Evolutionary conservation across 768 basidiomycete species (phyloP).

Genomic region (Suillus clintonianus): DNA sequence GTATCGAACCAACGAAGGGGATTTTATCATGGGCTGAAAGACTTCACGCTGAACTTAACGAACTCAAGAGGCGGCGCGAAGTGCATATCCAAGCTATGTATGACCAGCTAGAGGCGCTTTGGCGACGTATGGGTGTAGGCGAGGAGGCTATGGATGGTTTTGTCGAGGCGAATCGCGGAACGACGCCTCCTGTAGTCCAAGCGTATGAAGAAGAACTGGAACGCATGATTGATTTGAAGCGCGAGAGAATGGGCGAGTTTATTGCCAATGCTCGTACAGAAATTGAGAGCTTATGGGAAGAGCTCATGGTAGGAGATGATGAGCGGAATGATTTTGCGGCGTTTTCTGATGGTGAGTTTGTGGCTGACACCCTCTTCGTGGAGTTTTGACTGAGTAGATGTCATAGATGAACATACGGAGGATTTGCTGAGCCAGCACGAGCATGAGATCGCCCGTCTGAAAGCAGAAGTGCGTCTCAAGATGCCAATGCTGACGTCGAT

Average conservation of each 20-base stretch:
- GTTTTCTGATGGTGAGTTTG: constrained; percentile 72
- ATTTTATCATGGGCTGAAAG: constrained; percentile 73
- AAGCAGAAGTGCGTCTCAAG: constrained; percentile 81
- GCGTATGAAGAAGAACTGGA: constrained; percentile 91
- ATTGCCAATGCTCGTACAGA: constrained; percentile 80
- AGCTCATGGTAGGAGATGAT: constrained; percentile 82
- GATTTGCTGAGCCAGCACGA: constrained; percentile 85
- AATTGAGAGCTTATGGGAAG: constrained; percentile 81
- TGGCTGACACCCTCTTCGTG: background rate
- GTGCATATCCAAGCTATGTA: constrained; percentile 90
- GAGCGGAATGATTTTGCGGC: constrained; percentile 81
- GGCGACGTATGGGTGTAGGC: constrained; percentile 81
- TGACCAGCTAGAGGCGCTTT: constrained; percentile 88
- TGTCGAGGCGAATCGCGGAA: constrained; percentile 80
- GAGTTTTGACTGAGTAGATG: constrained; percentile 3
- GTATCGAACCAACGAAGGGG: constrained; percentile 74
- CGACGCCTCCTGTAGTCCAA: constrained; percentile 70
- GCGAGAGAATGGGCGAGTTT: constrained; percentile 85
- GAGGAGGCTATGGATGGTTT: constrained; percentile 90
- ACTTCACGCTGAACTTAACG: constrained; percentile 61
- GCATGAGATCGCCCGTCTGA: constrained; percentile 77
- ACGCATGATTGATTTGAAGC: constrained; percentile 85
- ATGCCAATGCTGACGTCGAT: constrained; percentile 73
- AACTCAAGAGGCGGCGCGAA: constrained; percentile 75
- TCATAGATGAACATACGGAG: constrained; percentile 82